Percentiles rank a stretch among this genome's conserved stretches.
phyloP scores from a whole-genome alignment of 495 filamentous ascomycete species.

The Penicillium roqueforti region DNA sequence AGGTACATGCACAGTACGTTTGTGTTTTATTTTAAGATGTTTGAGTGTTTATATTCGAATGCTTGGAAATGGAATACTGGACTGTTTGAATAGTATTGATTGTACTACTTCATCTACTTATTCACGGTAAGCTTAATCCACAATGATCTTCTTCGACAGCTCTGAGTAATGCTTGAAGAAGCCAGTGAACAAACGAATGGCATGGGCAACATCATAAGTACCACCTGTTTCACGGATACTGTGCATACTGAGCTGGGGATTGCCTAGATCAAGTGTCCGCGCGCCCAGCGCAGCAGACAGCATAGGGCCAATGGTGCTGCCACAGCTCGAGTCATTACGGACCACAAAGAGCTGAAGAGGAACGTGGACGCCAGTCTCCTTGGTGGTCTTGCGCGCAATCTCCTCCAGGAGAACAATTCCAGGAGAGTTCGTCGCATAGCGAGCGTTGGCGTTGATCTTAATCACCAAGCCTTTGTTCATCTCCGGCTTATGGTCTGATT shows the following conservation, averaged over 20 bases:
- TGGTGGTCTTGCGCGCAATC: conserved; percentile 60
- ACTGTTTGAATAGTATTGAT: background rate
- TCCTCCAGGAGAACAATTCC: conserved; percentile 92
- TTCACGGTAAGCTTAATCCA: conserved; percentile 50
- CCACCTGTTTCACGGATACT: conserved; percentile 91
- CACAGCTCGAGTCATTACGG: conserved; percentile 89
- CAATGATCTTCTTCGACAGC: conserved; percentile 72
- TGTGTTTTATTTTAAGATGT: background rate
- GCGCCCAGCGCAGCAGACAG: conserved; percentile 78
- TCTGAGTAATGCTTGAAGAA: conserved; percentile 82
- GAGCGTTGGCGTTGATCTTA: conserved; percentile 96
- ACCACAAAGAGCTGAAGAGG: conserved; percentile 96
- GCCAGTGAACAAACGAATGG: conserved; percentile 77
- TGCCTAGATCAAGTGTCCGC: conserved; percentile 87
- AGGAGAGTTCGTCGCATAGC: conserved; percentile 93
- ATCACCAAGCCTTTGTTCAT: conserved; percentile 96
- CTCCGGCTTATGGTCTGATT: conserved; percentile 81
- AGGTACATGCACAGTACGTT: background rate
- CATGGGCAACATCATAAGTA: conserved; percentile 81
- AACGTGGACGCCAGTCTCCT: conserved; percentile 52
- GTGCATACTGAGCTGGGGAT: conserved; percentile 97
- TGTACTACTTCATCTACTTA: background rate
- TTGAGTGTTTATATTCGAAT: background rate
- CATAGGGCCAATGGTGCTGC: conserved; percentile 96
- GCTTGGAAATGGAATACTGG: background rate